Evolutionary conservation across 768 basidiomycete species (phyloP).

Genomic region (Suillus luteus): DNA sequence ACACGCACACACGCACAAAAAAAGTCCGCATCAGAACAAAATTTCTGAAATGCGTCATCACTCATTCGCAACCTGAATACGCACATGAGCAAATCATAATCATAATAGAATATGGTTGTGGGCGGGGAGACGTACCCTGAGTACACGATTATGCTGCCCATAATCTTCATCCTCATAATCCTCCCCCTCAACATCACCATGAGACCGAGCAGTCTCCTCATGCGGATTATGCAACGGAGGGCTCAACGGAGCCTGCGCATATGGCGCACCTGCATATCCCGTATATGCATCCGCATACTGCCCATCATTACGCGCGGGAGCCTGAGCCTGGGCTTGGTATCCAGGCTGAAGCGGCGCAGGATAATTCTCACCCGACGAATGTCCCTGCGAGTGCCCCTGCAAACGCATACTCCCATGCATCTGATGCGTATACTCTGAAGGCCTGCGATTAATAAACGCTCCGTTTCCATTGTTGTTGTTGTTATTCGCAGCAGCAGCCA

Average conservation of each 20-base stretch:
- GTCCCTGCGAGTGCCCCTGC: conserved; percentile 21
- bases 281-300: conserved; percentile 32
- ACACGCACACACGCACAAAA: neutral
- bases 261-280: conserved; percentile 22
- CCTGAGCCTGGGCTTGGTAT: conserved; percentile 18
- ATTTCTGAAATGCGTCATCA: neutral
- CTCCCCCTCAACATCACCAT: neutral
- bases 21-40: neutral
- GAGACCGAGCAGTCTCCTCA: no score
- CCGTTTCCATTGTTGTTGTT: neutral
- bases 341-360: conserved; percentile 25
- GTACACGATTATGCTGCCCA: conserved; percentile 27
- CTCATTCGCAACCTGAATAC: conserved; percentile 10
- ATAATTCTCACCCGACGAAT: conserved; percentile 23
- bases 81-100: neutral
- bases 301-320: conserved; percentile 25
- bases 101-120: neutral
- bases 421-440: conserved; percentile 30
- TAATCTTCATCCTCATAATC: conserved; percentile 25
- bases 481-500: conserved; percentile 9
- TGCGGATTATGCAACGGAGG: conserved; percentile 26
- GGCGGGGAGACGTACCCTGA: conserved; percentile 26
- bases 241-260: conserved; percentile 2
- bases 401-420: conserved; percentile 28
- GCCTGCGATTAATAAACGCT: conserved; percentile 24